phyloP scores from a whole-genome alignment of 169 alveolate species.

The Babesia gibsoni region DNA sequence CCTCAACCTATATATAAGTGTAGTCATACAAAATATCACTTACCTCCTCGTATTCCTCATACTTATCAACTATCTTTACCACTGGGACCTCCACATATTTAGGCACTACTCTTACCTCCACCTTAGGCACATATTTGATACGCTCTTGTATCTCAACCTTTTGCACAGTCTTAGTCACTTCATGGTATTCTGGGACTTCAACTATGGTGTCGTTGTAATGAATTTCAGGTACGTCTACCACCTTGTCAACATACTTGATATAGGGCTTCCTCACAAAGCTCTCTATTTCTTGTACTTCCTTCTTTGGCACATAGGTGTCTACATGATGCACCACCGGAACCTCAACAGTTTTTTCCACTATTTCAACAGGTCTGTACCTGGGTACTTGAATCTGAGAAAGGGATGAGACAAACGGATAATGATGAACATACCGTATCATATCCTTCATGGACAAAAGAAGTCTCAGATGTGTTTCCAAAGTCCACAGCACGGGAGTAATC shows the following conservation, averaged over 20 bases:
- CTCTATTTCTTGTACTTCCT: slow-evolving; percentile 73
- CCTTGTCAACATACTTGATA: slow-evolving; percentile 71
- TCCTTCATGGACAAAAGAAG: slow-evolving; percentile 74
- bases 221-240: slow-evolving; percentile 73
- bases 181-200: slow-evolving; percentile 78
- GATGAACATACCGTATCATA: slow-evolving; percentile 65
- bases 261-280: slow-evolving; percentile 72
- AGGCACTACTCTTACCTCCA: slow-evolving; percentile 73
- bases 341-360: slow-evolving; percentile 73
- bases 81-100: slow-evolving; percentile 77
- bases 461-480: slow-evolving; percentile 58
- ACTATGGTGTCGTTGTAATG: slow-evolving; percentile 71
- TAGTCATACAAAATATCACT: background rate
- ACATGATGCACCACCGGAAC: slow-evolving; percentile 77
- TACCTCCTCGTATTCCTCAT: slow-evolving; percentile 74
- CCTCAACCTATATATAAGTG: slow-evolving; percentile 61
- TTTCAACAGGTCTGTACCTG: slow-evolving; percentile 72
- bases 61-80: slow-evolving; percentile 66
- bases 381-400: slow-evolving; percentile 58
- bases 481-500: slow-evolving; percentile 73
- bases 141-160: slow-evolving; percentile 71
- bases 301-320: slow-evolving; percentile 69
- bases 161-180: slow-evolving; percentile 66
- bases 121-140: slow-evolving; percentile 69
- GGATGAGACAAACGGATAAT: background rate